Conservation (phyloP, 805 yeast species). For the Kockiozyma suomiensis region DNA sequence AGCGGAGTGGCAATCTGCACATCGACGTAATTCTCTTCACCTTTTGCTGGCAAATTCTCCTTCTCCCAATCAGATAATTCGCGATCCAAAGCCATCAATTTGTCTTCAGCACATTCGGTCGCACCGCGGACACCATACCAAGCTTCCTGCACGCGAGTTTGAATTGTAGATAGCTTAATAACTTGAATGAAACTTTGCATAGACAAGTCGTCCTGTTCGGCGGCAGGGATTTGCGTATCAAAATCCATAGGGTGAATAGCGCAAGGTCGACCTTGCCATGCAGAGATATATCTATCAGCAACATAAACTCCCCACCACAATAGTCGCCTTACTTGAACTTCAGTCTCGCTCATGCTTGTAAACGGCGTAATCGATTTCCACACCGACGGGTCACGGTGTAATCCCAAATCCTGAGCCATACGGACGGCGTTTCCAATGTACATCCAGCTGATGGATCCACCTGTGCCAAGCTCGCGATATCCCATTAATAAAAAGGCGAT, state of each 20-base stretch:
- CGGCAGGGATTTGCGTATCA: neutral
- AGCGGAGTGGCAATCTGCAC: neutral
- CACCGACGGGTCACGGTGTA: conserved; percentile 6
- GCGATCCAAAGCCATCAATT: neutral
- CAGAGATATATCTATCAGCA: conserved; percentile 2
- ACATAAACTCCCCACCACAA: conserved; percentile 8
- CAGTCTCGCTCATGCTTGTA: neutral
- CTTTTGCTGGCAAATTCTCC: neutral
- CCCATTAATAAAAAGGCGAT: conserved; percentile 2
- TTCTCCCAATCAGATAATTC: conserved; percentile 1
- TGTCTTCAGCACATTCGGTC: too few relatives aligned
- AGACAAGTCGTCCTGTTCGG: neutral
- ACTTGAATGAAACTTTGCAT: neutral
- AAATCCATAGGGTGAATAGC: neutral
- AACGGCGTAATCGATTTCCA: neutral
- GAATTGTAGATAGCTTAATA: conserved; percentile 3
- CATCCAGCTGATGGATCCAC: conserved; percentile 6
- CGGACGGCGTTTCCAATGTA: conserved; percentile 6
- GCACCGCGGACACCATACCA: neutral
- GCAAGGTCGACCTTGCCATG: conserved; percentile 9
- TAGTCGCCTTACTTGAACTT: neutral
- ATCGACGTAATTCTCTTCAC: neutral
- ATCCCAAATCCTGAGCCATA: conserved; percentile 10
- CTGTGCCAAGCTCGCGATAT: conserved; percentile 4
- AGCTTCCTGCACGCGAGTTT: neutral